A percentile compares a stretch with the other conserved stretches of the same genome.
Conservation (phyloP, 2,329 filamentous ascomycete species). For the Aspergillus ibericus region DNA sequence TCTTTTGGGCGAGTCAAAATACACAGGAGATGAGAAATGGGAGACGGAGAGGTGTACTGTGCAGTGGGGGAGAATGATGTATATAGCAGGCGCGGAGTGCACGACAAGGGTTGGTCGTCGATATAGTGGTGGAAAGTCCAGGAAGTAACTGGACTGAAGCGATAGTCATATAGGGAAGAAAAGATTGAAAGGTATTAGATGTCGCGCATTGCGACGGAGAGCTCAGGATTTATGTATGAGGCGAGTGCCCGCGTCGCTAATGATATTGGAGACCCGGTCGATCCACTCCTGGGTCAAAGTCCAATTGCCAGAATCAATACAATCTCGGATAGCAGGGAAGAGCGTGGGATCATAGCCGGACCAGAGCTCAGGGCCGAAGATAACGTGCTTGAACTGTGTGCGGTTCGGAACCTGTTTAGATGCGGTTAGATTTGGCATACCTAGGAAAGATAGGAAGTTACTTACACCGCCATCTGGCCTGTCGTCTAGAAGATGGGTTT, state of each 20-base stretch:
- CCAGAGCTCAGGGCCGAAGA: constrained; percentile 83
- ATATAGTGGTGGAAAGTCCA: background rate
- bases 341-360: constrained; percentile 65
- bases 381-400: constrained; percentile 88
- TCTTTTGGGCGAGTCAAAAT: background rate
- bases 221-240: constrained; percentile 36
- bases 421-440: constrained; percentile 8
- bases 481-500: constrained; percentile 78
- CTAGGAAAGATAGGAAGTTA: constrained; percentile 25
- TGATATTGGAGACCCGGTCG: constrained; percentile 67
- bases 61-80: background rate
- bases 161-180: background rate
- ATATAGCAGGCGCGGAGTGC: background rate
- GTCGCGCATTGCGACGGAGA: background rate
- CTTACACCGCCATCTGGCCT: constrained; percentile 71
- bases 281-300: constrained; percentile 65
- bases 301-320: constrained; percentile 72
- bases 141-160: background rate
- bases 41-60: background rate
- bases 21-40: background rate
- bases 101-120: background rate
- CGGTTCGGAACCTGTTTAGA: constrained; percentile 70
- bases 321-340: constrained; percentile 84
- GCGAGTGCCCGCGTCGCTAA: constrained; percentile 60
- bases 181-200: background rate